Evolutionary conservation across 495 filamentous ascomycete genomes (phyloP).

Genomic region (Physcia stellaris): DNA sequence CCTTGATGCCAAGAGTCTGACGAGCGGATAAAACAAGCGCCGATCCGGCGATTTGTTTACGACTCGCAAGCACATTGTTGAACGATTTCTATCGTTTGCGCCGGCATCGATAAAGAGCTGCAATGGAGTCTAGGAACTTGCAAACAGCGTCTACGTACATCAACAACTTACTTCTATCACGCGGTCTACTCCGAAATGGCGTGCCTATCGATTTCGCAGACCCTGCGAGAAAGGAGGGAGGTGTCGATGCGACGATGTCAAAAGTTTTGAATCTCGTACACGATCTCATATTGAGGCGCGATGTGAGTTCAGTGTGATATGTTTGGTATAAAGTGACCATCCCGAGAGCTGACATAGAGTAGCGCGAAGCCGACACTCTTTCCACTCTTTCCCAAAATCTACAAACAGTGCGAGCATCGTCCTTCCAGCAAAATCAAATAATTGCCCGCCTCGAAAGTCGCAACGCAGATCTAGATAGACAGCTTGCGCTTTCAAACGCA

Average conservation of each 20-base stretch:
- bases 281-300: slow-evolving; percentile 71
- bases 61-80: not conserved
- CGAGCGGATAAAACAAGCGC: too few relatives aligned
- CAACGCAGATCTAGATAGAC: slow-evolving; percentile 56
- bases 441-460: slow-evolving; percentile 55
- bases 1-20: too few relatives aligned
- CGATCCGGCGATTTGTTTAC: slow-evolving; percentile 3
- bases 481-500: slow-evolving; percentile 58
- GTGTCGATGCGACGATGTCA: slow-evolving; percentile 57
- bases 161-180: slow-evolving; percentile 86
- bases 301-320: too few relatives aligned
- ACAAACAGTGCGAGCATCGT: slow-evolving; percentile 55
- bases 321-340: too few relatives aligned
- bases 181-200: slow-evolving; percentile 77
- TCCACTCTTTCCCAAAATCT: slow-evolving; percentile 70
- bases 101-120: not conserved
- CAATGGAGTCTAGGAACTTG: slow-evolving; percentile 68
- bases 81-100: not conserved
- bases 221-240: slow-evolving; percentile 52
- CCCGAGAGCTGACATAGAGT: not conserved
- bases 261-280: slow-evolving; percentile 85
- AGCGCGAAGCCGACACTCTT: slow-evolving; percentile 82
- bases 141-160: slow-evolving; percentile 85
- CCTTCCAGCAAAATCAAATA: slow-evolving; percentile 51
- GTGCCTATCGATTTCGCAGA: slow-evolving; percentile 72